A percentile compares a stretch with the other conserved stretches of the same genome.
phyloP scores from a whole-genome alignment of 805 yeast species.

The Yamadazyma paraphyllophila region DNA sequence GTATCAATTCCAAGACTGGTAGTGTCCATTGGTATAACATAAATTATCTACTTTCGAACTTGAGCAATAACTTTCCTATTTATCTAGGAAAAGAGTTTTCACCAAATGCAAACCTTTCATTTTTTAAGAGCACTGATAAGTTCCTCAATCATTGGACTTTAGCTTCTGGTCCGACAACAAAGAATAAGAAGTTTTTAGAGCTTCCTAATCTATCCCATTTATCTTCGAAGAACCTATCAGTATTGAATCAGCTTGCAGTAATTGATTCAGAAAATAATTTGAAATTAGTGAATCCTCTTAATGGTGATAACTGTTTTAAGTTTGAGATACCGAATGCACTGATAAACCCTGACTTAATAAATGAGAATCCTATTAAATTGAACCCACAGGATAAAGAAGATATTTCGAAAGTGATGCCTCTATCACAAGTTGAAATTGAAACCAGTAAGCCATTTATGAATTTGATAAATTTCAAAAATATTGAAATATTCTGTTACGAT shows the following conservation, averaged over 20 bases:
- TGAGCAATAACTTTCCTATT: conserved; percentile 29
- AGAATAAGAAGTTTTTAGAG: conserved; percentile 18
- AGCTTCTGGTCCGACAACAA: conserved; percentile 20
- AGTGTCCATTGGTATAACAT: conserved; percentile 61
- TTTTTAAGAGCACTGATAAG: conserved; percentile 9
- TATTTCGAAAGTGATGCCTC: conserved; percentile 12
- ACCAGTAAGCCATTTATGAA: conserved; percentile 44
- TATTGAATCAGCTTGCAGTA: conserved; percentile 31
- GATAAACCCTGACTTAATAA: conserved; percentile 7
- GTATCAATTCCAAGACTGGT: conserved; percentile 54
- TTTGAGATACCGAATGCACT: conserved; percentile 38
- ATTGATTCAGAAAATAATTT: conserved; percentile 30
- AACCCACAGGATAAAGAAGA: background rate
- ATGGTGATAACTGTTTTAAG: conserved; percentile 37
- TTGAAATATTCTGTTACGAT: conserved; percentile 30
- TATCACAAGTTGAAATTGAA: conserved; percentile 56
- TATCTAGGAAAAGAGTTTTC: conserved; percentile 18
- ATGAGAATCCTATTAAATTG: background rate
- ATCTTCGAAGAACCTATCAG: background rate
- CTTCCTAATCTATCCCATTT: conserved; percentile 25
- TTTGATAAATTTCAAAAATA: conserved; percentile 28
- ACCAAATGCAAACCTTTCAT: background rate
- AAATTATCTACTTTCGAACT: conserved; percentile 38
- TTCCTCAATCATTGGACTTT: conserved; percentile 47
- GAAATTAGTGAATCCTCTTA: conserved; percentile 34